These are phyloP conservation scores for Musa schizocarpa DNA, from an alignment of 176 grass and related monocot species.

Conservation along the genomic window DNA sequence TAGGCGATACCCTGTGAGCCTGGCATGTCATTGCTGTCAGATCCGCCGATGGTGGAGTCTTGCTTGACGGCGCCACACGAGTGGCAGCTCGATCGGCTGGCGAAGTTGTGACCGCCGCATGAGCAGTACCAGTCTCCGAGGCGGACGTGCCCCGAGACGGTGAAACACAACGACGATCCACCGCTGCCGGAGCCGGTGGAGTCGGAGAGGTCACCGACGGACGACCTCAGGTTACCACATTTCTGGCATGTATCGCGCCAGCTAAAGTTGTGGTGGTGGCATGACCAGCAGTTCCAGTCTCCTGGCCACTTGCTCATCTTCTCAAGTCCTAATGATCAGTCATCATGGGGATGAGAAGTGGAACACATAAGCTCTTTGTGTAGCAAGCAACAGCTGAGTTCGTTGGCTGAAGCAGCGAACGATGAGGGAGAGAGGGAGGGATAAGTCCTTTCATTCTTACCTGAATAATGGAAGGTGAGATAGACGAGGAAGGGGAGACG, in stretches of 20 bases:
- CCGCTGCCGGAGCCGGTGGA: background rate
- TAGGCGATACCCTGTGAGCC: slow-evolving; percentile 33
- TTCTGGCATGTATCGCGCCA: slow-evolving; percentile 81
- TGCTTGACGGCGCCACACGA: slow-evolving; percentile 65
- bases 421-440: too few species aligned
- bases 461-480: too few species aligned
- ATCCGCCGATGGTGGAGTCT: slow-evolving; percentile 33
- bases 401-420: too few species aligned
- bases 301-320: slow-evolving; percentile 51
- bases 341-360: too few species aligned
- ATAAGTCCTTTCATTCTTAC: too few species aligned
- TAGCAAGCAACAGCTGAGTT: too few species aligned
- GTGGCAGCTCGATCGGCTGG: slow-evolving; percentile 85
- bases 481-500: too few species aligned
- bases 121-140: slow-evolving; percentile 85
- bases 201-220: slow-evolving; percentile 43
- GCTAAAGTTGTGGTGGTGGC: slow-evolving; percentile 92
- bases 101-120: slow-evolving; percentile 90
- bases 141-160: slow-evolving; percentile 25
- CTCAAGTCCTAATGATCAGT: background rate
- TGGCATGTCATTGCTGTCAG: slow-evolving; percentile 35
- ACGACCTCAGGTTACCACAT: slow-evolving; percentile 48
- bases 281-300: slow-evolving; percentile 79
- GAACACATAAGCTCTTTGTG: too few species aligned
- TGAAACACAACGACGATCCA: background rate